A percentile compares a stretch with the other conserved stretches of the same genome.
Conservation (phyloP, 768 basidiomycete species). For the Suillus brevipes region DNA sequence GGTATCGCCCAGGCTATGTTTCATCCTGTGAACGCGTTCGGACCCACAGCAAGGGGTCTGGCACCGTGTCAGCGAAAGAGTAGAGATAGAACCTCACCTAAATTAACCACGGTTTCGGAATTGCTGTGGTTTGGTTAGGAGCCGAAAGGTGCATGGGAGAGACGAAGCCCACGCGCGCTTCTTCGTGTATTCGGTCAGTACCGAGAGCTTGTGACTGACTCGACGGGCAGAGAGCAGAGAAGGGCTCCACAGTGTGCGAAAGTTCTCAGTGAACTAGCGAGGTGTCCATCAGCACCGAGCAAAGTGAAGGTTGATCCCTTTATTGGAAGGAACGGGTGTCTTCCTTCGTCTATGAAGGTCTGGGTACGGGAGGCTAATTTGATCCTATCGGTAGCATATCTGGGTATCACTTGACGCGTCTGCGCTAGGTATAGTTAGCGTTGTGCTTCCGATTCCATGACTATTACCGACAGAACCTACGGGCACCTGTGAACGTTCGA, state of each 20-base stretch:
- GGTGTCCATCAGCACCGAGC: neutral
- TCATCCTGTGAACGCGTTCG: neutral
- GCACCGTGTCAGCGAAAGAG: neutral
- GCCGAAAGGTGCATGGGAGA: neutral
- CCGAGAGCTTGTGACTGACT: neutral
- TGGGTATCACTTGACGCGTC: neutral
- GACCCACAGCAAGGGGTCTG: neutral
- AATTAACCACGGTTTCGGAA: neutral
- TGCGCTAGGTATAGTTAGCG: neutral
- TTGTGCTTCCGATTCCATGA: neutral
- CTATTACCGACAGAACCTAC: neutral
- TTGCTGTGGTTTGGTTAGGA: neutral
- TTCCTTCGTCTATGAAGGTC: neutral
- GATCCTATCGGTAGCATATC: neutral
- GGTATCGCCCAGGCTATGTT: no score
- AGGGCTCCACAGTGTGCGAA: neutral
- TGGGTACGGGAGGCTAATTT: neutral
- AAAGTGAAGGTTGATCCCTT: neutral
- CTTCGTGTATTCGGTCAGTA: neutral
- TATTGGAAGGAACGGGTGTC: neutral
- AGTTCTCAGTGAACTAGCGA: neutral
- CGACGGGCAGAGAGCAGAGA: neutral
- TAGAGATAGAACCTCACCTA: neutral
- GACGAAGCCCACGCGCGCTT: neutral
- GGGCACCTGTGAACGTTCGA: neutral